phyloP scores from a whole-genome alignment of 2,329 filamentous ascomycete species.

The Trichoderma citrinoviride region DNA sequence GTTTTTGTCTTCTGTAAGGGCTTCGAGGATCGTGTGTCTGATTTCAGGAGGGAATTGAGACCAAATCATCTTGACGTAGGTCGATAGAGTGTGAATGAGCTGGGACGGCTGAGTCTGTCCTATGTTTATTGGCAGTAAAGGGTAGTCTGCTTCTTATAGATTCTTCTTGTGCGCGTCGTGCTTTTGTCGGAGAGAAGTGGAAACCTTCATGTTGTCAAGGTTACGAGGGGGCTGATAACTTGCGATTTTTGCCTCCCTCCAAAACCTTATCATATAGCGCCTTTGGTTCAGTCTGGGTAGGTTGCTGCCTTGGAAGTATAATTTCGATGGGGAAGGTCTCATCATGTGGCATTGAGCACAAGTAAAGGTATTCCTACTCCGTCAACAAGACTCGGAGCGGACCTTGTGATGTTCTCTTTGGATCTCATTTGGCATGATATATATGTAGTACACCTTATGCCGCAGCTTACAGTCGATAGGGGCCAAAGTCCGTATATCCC shows the following conservation, averaged over 20 bases:
- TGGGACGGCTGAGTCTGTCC: not conserved
- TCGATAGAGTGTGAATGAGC: not conserved
- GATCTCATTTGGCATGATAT: too few relatives aligned
- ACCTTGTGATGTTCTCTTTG: too few relatives aligned
- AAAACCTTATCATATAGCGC: not conserved
- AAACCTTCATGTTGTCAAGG: not conserved
- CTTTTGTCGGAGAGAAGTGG: not conserved
- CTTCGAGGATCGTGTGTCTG: not conserved
- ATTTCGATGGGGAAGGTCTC: not conserved
- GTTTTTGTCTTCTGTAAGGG: conserved; percentile 3
- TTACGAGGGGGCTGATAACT: conserved; percentile 3
- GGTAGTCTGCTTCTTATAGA: not conserved
- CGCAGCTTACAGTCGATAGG: not conserved
- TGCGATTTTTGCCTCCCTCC: not conserved
- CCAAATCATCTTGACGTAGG: conserved; percentile 10
- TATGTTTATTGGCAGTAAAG: not conserved
- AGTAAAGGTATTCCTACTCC: too few relatives aligned
- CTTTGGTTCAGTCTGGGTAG: not conserved
- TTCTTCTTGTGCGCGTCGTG: not conserved
- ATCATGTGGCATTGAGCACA: too few relatives aligned
- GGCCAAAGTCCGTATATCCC: conserved; percentile 1
- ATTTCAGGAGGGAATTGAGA: conserved; percentile 1
- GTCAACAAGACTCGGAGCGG: too few relatives aligned
- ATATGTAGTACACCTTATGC: too few relatives aligned
- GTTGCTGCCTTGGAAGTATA: not conserved